Evolutionary conservation across 176 grass and related monocot species (phyloP).

Genomic region (Carex kokanica): DNA sequence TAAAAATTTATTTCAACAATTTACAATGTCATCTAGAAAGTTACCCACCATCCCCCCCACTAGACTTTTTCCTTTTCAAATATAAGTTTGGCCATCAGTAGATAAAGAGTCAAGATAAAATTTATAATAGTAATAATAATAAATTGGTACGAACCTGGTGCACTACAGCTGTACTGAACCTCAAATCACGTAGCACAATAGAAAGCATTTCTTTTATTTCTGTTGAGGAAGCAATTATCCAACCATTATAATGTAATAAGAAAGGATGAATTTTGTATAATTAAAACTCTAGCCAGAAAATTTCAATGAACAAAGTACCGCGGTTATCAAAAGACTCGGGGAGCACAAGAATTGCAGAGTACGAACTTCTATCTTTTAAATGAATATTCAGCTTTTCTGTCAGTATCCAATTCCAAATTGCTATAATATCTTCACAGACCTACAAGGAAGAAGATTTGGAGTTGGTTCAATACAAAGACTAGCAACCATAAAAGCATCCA

Average conservation of each 20-base stretch:
- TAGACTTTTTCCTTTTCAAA: not conserved
- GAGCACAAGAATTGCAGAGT: slow-evolving; percentile 84
- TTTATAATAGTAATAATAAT: not conserved
- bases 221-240: slow-evolving; percentile 32
- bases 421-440: slow-evolving; percentile 81
- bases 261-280: not conserved
- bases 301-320: slow-evolving; percentile 41
- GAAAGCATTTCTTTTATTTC: slow-evolving; percentile 96
- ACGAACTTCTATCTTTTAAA: slow-evolving; percentile 57
- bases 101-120: not conserved
- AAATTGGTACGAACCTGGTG: slow-evolving; percentile 56
- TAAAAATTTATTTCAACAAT: not conserved
- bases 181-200: slow-evolving; percentile 67
- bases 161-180: slow-evolving; percentile 79
- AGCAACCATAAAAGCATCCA: slow-evolving; percentile 1
- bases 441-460: slow-evolving; percentile 19
- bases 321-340: slow-evolving; percentile 92
- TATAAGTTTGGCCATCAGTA: not conserved
- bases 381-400: slow-evolving; percentile 86
- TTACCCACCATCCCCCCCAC: not conserved
- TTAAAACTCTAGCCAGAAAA: not conserved
- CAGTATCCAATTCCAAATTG: slow-evolving; percentile 92
- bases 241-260: slow-evolving; percentile 13
- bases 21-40: not conserved
- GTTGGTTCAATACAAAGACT: not conserved